Conservation (phyloP, 2,329 filamentous ascomycete genomes). For the Mycosphaerella sp. region DNA sequence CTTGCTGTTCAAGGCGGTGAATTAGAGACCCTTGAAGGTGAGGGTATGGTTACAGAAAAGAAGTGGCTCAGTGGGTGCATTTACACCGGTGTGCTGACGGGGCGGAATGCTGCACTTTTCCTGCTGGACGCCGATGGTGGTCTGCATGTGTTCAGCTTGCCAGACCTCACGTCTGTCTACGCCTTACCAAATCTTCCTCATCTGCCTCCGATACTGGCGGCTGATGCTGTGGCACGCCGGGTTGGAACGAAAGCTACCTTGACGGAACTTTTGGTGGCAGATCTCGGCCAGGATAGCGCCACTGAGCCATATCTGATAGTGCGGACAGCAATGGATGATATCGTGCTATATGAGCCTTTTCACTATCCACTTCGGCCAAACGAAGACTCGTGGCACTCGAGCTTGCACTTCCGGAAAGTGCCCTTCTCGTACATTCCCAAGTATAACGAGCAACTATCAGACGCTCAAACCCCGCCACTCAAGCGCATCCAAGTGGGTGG, state of each 20-base stretch:
- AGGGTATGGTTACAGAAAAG: slow-evolving; percentile 62
- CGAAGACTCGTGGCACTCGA: slow-evolving; percentile 41
- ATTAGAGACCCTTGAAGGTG: slow-evolving; percentile 40
- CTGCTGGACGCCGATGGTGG: slow-evolving; percentile 68
- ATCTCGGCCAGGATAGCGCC: slow-evolving; percentile 69
- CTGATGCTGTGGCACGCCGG: slow-evolving; percentile 63
- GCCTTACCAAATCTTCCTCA: slow-evolving; percentile 70
- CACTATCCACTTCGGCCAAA: slow-evolving; percentile 35
- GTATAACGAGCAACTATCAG: slow-evolving; percentile 44
- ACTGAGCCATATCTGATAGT: slow-evolving; percentile 74
- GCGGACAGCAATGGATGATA: slow-evolving; percentile 71
- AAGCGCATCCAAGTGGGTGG: slow-evolving; percentile 61
- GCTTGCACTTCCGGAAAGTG: slow-evolving; percentile 70
- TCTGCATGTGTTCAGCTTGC: slow-evolving; percentile 66
- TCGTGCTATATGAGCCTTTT: slow-evolving; percentile 82
- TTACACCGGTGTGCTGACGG: slow-evolving; percentile 57
- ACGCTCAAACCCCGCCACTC: slow-evolving; percentile 44
- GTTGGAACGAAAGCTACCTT: slow-evolving; percentile 66
- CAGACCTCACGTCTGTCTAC: slow-evolving; percentile 67
- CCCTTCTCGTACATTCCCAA: slow-evolving; percentile 61
- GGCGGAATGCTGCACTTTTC: slow-evolving; percentile 62
- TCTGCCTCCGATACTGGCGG: slow-evolving; percentile 67
- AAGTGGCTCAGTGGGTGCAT: slow-evolving; percentile 81
- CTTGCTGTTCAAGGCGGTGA: slow-evolving; percentile 70
- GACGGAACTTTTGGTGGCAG: slow-evolving; percentile 72